Evolutionary conservation across 805 yeast species (phyloP).

Genomic region (Kodamaea leandrae): DNA sequence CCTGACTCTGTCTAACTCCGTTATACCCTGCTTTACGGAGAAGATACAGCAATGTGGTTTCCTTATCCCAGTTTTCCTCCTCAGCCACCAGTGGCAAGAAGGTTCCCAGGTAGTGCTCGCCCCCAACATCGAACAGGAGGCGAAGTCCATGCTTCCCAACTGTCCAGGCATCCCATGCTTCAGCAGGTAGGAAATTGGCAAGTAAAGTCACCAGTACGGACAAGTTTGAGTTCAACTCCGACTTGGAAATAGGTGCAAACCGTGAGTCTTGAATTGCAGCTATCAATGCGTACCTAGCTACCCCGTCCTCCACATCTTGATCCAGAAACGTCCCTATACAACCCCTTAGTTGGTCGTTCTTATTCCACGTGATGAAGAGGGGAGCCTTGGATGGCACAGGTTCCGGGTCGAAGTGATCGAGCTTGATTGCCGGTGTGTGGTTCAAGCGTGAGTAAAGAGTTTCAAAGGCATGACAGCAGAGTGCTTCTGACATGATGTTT

Average conservation of each 20-base stretch:
- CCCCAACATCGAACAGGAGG: slow-evolving; percentile 46
- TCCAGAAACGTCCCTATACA: slow-evolving; percentile 88
- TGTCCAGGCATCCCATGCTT: slow-evolving; percentile 67
- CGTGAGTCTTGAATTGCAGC: slow-evolving; percentile 76
- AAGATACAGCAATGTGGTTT: slow-evolving; percentile 66
- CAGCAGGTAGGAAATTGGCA: slow-evolving; percentile 52
- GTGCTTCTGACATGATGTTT: slow-evolving; percentile 35
- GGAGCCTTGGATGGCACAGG: slow-evolving; percentile 43
- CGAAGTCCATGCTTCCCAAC: slow-evolving; percentile 82
- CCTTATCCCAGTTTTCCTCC: slow-evolving; percentile 80
- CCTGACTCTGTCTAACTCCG: slow-evolving; percentile 2
- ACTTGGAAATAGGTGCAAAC: slow-evolving; percentile 57
- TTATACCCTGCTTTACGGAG: slow-evolving; percentile 66
- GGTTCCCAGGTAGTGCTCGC: slow-evolving; percentile 60
- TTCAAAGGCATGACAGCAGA: slow-evolving; percentile 40
- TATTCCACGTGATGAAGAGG: slow-evolving; percentile 86
- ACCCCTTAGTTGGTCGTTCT: slow-evolving; percentile 60
- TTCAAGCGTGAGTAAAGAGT: slow-evolving; percentile 23
- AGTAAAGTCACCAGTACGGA: slow-evolving; percentile 64
- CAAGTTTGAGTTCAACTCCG: slow-evolving; percentile 52
- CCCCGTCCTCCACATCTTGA: slow-evolving; percentile 53
- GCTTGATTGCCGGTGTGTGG: slow-evolving; percentile 13
- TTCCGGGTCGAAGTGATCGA: slow-evolving; percentile 14
- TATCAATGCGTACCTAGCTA: slow-evolving; percentile 55
- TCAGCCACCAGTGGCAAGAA: slow-evolving; percentile 87